Evolutionary conservation across 805 yeast species (phyloP), one percentile per base, ranked within the genome.

Genomic region (Dipodascus geniculatus): DNA sequence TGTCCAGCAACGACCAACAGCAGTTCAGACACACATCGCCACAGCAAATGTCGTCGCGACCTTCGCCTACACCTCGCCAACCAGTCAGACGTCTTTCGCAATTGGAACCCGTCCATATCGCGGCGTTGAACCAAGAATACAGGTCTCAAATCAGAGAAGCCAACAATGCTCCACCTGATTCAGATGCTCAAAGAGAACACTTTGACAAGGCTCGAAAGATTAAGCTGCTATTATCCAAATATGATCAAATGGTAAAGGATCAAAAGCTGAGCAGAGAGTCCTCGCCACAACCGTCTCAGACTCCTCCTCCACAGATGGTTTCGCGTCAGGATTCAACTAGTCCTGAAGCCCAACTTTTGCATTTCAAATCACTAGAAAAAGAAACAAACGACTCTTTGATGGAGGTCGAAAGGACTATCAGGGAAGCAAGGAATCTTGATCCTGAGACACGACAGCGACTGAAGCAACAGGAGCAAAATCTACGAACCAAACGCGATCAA

Each of bases 401-500:
- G 17, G 20, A 38, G 20, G 44, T 47, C 11, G 49, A 47, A 47
- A 47, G 31, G n/a, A 23, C 49, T 14, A 22, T 57, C 22, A 52
- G 61, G 16, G 60, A 59, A 33, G 58, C 56, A 35, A 52, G 57
- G 28, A 53, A 53, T 48, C 42, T 55, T 35, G 57, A 52, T 35
- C 61, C 60, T 11, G 57, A 48, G 16, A 48, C 38, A 2, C 55
- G 57, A 6, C 52, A 50, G 33, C 57, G 50, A 23, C 23, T 61
- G n/a, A 50, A 58, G n/a, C 60, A 59, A 50, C 61, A 60, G 51
- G 58, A 55, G 22, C 60, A 55, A 42, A 44, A 50, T 14, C 28
- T 60, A 14, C 56, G 63, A 6, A 53, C 56, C 35, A 56, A 56
- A 16, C 50, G 56, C 9, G 64, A 61, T 50, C 62, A 60, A 35